Conservation (phyloP, 2,329 filamentous ascomycete species). For the Fusarium sp. region DNA sequence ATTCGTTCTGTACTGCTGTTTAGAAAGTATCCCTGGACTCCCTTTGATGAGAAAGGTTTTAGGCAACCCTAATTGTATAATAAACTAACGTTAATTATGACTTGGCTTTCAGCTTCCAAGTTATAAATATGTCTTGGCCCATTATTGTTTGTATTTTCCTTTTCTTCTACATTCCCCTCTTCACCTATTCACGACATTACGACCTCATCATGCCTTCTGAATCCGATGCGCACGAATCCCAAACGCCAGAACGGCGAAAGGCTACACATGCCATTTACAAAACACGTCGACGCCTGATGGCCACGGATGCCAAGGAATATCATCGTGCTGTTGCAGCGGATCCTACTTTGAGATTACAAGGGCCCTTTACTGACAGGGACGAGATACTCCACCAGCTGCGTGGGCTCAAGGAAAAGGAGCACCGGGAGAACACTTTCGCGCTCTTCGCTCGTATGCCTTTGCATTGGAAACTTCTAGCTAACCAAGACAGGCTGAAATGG, state of each 20-base stretch:
- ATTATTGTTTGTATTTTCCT: background rate
- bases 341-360: background rate
- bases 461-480: background rate
- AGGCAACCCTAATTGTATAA: background rate
- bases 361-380: background rate
- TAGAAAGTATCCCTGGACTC: too few species aligned
- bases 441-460: background rate
- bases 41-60: background rate
- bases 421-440: background rate
- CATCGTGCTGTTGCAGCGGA: background rate
- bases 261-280: background rate
- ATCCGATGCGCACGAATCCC: background rate
- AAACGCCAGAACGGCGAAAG: background rate
- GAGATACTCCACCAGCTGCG: slow-evolving; percentile 6
- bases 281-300: background rate
- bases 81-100: too few species aligned
- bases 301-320: background rate
- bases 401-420: background rate
- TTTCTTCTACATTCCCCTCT: background rate
- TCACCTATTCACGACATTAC: background rate
- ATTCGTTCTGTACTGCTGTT: too few species aligned
- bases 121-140: fast-evolving
- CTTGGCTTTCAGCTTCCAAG: background rate
- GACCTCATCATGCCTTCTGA: background rate
- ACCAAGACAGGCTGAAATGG: background rate